Conservation (phyloP, 192 early-diverging fungal species). For the Coemansia sp. region DNA sequence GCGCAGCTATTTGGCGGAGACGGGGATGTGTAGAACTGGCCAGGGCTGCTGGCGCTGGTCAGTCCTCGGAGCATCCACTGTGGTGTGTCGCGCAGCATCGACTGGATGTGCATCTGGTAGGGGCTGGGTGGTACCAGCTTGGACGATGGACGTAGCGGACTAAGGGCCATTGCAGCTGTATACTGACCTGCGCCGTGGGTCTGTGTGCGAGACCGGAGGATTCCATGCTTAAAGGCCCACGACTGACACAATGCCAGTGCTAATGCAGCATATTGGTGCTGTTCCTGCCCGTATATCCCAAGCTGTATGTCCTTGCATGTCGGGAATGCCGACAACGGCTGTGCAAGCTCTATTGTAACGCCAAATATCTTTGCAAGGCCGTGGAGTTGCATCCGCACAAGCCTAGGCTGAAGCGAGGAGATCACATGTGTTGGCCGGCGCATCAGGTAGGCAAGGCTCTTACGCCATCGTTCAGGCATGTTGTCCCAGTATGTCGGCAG, state of each 20-base stretch:
- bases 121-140: conserved; percentile 28
- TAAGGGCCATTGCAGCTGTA: conserved; percentile 16
- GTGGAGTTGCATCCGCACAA: conserved; percentile 42
- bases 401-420: conserved; percentile 33
- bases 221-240: conserved; percentile 35
- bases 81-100: conserved; percentile 22
- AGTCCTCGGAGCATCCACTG: conserved; percentile 51
- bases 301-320: conserved; percentile 28
- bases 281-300: conserved; percentile 35
- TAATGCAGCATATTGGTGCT: conserved; percentile 37
- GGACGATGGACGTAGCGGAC: conserved; percentile 18
- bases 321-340: conserved; percentile 19
- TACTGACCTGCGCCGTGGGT: conserved; percentile 31
- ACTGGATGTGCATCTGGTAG: conserved; percentile 19
- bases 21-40: conserved; percentile 30
- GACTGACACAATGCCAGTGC: conserved; percentile 41
- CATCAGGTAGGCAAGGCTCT: conserved; percentile 29
- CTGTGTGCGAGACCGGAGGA: conserved; percentile 28
- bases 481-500: conserved; percentile 25
- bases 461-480: conserved; percentile 39
- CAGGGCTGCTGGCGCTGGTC: conserved; percentile 21
- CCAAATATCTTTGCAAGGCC: conserved; percentile 26
- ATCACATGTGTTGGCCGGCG: conserved; percentile 34
- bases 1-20: conserved; percentile 2
- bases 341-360: conserved; percentile 35